Evolutionary conservation across 208 protist genomes (phyloP).

Genomic region (Tritrichomonas musculus): DNA sequence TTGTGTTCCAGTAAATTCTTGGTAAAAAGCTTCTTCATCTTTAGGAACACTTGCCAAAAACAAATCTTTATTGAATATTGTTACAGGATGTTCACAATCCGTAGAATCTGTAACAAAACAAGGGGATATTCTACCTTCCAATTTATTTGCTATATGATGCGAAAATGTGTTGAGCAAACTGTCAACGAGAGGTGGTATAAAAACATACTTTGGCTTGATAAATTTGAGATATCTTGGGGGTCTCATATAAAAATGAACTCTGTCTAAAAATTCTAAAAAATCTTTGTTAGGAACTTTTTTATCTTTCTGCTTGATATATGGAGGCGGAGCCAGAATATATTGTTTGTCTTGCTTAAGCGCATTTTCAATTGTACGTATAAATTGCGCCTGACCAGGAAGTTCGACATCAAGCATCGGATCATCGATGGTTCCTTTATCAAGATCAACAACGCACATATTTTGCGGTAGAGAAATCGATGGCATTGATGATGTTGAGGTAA

Average conservation of each 20-base stretch:
- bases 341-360: not conserved
- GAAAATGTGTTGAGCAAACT: not conserved
- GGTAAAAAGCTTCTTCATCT: not conserved
- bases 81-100: not conserved
- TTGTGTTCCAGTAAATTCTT: not conserved
- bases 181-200: not conserved
- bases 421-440: not conserved
- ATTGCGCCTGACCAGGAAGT: not conserved
- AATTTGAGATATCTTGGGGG: not conserved
- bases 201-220: not conserved
- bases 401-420: no score
- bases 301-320: not conserved
- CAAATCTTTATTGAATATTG: not conserved
- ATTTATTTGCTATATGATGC: not conserved
- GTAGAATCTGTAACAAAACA: constrained; percentile 5
- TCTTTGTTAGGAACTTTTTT: not conserved
- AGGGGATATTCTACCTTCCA: not conserved
- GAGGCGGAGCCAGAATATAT: not conserved
- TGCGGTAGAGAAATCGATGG: not conserved
- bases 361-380: not conserved
- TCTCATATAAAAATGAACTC: no score
- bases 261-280: not conserved
- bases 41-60: not conserved
- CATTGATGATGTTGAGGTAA: not conserved
- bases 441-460: not conserved